Evolutionary conservation across 2,329 filamentous ascomycete species (phyloP), one percentile per base, ranked within the genome.

Genomic region (Fusarium buxicola): DNA sequence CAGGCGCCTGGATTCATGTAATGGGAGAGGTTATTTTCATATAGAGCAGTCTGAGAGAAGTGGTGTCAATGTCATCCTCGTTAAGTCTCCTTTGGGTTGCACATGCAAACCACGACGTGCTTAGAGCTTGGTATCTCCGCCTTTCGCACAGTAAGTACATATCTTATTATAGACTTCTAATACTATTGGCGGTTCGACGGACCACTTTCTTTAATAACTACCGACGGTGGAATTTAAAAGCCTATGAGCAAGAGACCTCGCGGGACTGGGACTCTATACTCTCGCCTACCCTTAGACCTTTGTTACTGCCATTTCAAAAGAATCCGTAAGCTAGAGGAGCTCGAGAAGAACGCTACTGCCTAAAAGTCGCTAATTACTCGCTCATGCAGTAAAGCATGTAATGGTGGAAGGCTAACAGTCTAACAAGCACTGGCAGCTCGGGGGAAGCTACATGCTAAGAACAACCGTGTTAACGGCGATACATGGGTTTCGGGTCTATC

Each of bases 391-490:
- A 77, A 83, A 50, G 78, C 82, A 0, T 80, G 77, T 47, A 74
- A 78, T 13, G 77, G 77, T 1, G 79, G 81, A 12, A 79, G 80
- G n/a, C n/a, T n/a, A n/a, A n/a, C n/a, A n/a, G 0, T 81, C 82
- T 56, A 76, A 77, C 36, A 74, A 78, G 35, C 79, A 80, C 58
- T 79, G 59, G 59, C 50, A 39, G 18, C 25, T 48, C 24, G 45
- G 39, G 34, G 45, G 39, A 13, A 48, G 45, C 11, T 48, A 48
- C 24, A 48, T 30, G 45, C 39, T 48, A n/a, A 48, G 39, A 49
- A 38, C 12, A 25, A 30, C 34, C 32, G 18, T 31, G 12, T 34
- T 8, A 39, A 39, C 16, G 34, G 34, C 7, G 28, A 16, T 11
- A 12, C 25, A 24, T 46, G n/a, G 27, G 35, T 21, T 27, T 13